Evolutionary conservation across 345 rosid genomes (phyloP), one percentile per base, ranked within the genome.

Genomic region (Pistacia integerrima): DNA sequence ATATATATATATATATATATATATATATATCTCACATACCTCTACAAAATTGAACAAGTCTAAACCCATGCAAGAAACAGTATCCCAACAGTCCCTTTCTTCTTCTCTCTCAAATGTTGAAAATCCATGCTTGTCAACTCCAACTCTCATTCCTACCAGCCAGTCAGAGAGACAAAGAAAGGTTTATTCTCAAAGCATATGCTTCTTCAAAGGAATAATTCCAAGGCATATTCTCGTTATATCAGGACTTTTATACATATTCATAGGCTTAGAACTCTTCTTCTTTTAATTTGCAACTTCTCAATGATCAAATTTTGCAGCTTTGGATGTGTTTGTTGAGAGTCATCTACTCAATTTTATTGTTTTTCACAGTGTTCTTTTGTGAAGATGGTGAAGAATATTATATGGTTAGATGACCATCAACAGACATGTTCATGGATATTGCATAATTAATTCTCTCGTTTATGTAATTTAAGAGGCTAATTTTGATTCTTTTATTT

Each of bases 351-450:
- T 60, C 74, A 71, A 9, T 70, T 70, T 70, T 28, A 41, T 30
- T 41, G 46, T 58, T 13, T 62, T 13, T 61, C 17, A 11, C 30
- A 11, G 0, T 28, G 1, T 3, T 8, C 2, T 33, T 17, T 51
- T 8, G 11, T 58, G 33, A 20, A 58, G n/a, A 58, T 58, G 28
- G 18, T 13, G n/a, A 54, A 13, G 2, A 13, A 2, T 54, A 20
- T 33, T 33, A 17, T 55, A 18, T 35, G 67, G 22, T 60, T 72
- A 72, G 67, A 72, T 72, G 75, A 60, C 75, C 75, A 72, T 72
- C 75, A 72, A 72, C 75, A 59, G 60, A 72, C 67, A 60, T 58
- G 11, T 60, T 72, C 75, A 72, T 28, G 75, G 67, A 0, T 60
- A 46, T 22, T 9, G 75, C 75, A 59, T 44, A 13, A 1, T 44